Percentiles rank a stretch among this genome's conserved stretches.
These are phyloP conservation scores for Biancaea sappan DNA, from an alignment of 306 rosid species.

Conservation along the genomic window DNA sequence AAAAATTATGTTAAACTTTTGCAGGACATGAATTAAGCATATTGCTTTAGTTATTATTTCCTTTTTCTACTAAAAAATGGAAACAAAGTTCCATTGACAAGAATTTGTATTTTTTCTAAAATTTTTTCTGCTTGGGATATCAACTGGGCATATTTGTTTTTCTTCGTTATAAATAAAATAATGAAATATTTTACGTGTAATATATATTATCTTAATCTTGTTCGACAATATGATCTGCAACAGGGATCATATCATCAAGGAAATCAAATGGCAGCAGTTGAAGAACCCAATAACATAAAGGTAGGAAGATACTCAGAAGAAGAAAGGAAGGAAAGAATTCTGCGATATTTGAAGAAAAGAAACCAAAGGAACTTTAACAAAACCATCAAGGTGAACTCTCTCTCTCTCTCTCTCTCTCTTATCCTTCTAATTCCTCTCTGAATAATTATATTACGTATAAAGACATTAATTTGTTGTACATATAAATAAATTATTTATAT, in stretches of 20 bases:
- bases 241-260: constrained; percentile 55
- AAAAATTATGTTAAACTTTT: too few relatives aligned
- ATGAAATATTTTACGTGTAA: background rate
- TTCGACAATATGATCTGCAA: constrained; percentile 10
- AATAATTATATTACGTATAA: background rate
- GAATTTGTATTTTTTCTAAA: background rate
- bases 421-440: too few relatives aligned
- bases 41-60: background rate
- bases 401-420: background rate
- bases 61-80: too few relatives aligned
- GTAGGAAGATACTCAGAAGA: constrained; percentile 94
- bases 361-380: constrained; percentile 95
- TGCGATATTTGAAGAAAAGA: constrained; percentile 91
- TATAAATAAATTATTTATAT: background rate
- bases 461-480: background rate
- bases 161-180: background rate
- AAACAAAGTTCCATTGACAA: background rate
- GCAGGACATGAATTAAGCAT: background rate
- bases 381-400: constrained; percentile 62
- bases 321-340: constrained; percentile 87
- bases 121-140: background rate
- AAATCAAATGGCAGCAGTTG: constrained; percentile 55
- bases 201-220: background rate
- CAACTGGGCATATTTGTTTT: background rate
- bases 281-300: constrained; percentile 56